Percentiles rank a stretch among this genome's conserved stretches.
These are phyloP conservation scores for Penicillium argentinense DNA, from an alignment of 495 filamentous ascomycete species.

Conservation along the genomic window DNA sequence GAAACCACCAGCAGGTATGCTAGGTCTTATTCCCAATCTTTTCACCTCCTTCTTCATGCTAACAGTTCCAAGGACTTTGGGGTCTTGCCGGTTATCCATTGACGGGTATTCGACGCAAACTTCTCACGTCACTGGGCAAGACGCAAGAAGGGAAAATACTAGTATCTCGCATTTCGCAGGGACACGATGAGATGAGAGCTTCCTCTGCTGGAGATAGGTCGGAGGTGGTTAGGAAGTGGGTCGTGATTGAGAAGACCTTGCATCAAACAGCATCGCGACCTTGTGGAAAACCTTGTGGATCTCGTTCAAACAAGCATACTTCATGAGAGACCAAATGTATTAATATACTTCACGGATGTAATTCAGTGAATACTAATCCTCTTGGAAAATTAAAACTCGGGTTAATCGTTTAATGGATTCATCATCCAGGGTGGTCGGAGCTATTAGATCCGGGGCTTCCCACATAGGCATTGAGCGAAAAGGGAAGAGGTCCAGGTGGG, in stretches of 20 bases:
- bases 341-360: too few relatives aligned
- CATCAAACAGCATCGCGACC: background rate
- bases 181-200: constrained; percentile 24
- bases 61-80: constrained; percentile 49
- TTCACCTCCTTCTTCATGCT: constrained; percentile 2
- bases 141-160: constrained; percentile 16
- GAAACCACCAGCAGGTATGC: constrained; percentile 69
- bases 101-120: constrained; percentile 70
- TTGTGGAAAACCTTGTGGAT: too few relatives aligned
- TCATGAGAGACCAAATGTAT: too few relatives aligned
- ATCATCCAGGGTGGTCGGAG: too few relatives aligned
- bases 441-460: too few relatives aligned
- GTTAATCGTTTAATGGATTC: too few relatives aligned
- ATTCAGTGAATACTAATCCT: too few relatives aligned
- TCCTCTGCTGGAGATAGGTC: constrained; percentile 17
- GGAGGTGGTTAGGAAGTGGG: constrained; percentile 23
- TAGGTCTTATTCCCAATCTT: background rate
- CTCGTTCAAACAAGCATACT: too few relatives aligned
- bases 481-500: too few relatives aligned
- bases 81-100: constrained; percentile 69
- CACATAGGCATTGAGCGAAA: too few relatives aligned
- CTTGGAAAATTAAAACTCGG: too few relatives aligned
- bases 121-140: constrained; percentile 50
- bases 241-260: constrained; percentile 10
- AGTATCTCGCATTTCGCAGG: constrained; percentile 23